These are phyloP conservation scores for Litsea cubeba DNA, from an alignment of 164 flowering plant genomes.

Conservation along the genomic window DNA sequence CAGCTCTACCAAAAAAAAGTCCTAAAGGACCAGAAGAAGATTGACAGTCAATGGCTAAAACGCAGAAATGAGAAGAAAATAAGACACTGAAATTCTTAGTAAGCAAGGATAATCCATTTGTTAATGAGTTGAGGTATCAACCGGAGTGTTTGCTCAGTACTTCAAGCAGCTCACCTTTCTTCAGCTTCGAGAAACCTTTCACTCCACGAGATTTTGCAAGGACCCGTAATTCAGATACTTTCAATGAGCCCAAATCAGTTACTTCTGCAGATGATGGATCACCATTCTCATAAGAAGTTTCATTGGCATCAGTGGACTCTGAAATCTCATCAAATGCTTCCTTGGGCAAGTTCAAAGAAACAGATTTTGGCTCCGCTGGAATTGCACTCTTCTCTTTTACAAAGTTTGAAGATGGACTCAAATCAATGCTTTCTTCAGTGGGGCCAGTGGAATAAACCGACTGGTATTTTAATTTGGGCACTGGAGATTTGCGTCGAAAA, in stretches of 20 bases:
- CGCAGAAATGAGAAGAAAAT: background rate
- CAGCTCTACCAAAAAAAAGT: background rate
- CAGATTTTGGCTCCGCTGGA: constrained; percentile 21
- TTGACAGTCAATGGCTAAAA: background rate
- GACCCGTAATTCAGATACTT: constrained; percentile 62
- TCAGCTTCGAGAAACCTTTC: constrained; percentile 83
- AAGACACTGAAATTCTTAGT: background rate
- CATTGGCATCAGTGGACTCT: constrained; percentile 35
- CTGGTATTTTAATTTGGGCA: constrained; percentile 53
- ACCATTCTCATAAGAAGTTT: constrained; percentile 26
- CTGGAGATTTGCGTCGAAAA: constrained; percentile 71
- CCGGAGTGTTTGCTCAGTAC: constrained; percentile 36
- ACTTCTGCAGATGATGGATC: constrained; percentile 19
- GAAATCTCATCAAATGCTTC: constrained; percentile 11
- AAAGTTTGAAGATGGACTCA: constrained; percentile 11
- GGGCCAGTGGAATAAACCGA: constrained; percentile 32
- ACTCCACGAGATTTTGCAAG: constrained; percentile 84
- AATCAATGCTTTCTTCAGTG: constrained; percentile 20
- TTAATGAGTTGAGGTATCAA: constrained; percentile 12
- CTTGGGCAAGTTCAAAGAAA: constrained; percentile 6
- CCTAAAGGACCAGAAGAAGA: background rate
- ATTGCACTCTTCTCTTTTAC: constrained; percentile 21
- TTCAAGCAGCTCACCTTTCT: constrained; percentile 66
- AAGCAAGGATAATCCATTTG: background rate
- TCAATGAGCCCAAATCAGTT: constrained; percentile 48